phyloP scores from a whole-genome alignment of 495 filamentous ascomycete species.

The Penicillium dipodomyicola region DNA sequence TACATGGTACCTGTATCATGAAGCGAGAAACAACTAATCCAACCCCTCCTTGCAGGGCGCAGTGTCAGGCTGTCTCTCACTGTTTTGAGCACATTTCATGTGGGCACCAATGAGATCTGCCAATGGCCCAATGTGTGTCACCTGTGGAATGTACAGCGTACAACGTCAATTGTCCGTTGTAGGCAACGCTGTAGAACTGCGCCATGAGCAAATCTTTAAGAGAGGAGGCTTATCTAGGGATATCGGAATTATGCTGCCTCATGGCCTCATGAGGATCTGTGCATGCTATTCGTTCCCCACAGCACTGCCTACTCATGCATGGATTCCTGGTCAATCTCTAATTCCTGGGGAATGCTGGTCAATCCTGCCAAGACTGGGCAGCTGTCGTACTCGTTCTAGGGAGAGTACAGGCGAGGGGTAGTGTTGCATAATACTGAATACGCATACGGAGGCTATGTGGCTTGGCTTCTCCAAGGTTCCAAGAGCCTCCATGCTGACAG shows the following conservation, averaged over 20 bases:
- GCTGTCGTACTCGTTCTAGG: background rate
- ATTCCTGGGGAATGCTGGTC: conserved; percentile 8
- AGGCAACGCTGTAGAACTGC: background rate
- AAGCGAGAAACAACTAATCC: background rate
- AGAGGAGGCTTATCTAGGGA: background rate
- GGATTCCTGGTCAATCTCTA: background rate
- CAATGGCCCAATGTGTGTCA: background rate
- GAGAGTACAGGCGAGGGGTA: conserved; percentile 3
- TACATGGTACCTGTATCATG: background rate
- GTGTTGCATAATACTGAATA: background rate
- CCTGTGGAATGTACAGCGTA: background rate
- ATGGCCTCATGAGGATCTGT: background rate
- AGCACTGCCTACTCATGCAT: background rate
- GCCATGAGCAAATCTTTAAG: background rate
- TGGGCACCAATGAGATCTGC: conserved; percentile 1
- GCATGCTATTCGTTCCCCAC: background rate
- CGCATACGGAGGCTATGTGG: background rate
- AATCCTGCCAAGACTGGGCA: conserved; percentile 6
- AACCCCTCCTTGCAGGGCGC: conserved; percentile 5
- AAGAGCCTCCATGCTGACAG: conserved; percentile 8
- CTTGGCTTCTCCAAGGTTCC: conserved; percentile 3
- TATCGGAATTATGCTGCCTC: conserved; percentile 1
- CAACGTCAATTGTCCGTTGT: background rate
- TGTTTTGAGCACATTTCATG: background rate
- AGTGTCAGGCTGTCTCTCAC: background rate